These are phyloP conservation scores for Magnusiomyces magnusii DNA, from an alignment of 1,139 yeast species.

Conservation along the genomic window DNA sequence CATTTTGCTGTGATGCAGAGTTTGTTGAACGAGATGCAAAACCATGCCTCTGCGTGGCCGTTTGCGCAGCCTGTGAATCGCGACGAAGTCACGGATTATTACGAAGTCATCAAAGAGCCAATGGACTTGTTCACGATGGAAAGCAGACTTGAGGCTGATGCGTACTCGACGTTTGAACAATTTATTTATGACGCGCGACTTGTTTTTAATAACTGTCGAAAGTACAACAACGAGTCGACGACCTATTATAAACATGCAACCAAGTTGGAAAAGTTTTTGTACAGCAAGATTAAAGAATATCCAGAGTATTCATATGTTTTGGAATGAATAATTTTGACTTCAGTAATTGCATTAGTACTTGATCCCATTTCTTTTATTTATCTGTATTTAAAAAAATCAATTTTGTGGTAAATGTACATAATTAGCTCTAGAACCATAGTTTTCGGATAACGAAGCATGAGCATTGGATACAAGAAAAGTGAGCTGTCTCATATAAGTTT, in stretches of 20 bases:
- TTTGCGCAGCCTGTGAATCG: constrained; percentile 86
- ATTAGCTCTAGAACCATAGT: background rate
- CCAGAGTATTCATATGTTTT: constrained; percentile 59
- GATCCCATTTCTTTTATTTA: too few relatives aligned
- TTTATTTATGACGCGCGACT: constrained; percentile 83
- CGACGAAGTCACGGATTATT: constrained; percentile 94
- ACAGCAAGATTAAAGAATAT: constrained; percentile 70
- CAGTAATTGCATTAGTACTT: too few relatives aligned
- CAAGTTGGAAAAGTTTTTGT: constrained; percentile 82
- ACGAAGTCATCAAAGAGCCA: constrained; percentile 96
- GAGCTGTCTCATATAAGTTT: constrained; percentile 4
- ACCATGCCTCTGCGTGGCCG: constrained; percentile 99
- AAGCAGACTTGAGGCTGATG: constrained; percentile 82
- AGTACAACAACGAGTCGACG: constrained; percentile 82
- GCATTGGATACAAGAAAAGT: constrained; percentile 3
- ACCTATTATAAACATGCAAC: constrained; percentile 89
- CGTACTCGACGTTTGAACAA: constrained; percentile 83
- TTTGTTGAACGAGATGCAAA: constrained; percentile 75
- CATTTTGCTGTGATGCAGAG: constrained; percentile 93
- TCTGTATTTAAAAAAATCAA: background rate
- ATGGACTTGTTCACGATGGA: constrained; percentile 87
- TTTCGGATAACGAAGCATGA: background rate
- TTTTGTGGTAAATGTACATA: background rate
- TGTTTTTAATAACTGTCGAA: constrained; percentile 82
- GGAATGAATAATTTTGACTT: constrained; percentile 30